Evolutionary conservation across 2,329 filamentous ascomycete species (phyloP).

Genomic region (Ophiostoma perfectum): DNA sequence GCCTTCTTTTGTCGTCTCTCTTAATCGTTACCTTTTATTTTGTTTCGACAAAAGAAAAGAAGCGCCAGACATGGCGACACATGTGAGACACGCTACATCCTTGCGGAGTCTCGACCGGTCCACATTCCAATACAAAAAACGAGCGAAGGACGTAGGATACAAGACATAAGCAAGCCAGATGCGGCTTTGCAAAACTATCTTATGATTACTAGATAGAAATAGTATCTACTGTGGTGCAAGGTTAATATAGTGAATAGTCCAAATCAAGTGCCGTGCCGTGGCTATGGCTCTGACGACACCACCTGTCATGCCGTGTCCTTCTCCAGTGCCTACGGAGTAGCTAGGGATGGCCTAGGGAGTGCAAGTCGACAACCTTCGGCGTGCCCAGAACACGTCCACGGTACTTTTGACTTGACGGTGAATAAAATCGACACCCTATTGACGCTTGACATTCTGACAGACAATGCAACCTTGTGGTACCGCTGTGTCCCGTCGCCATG

Average conservation of each 20-base stretch:
- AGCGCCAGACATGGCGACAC: neutral
- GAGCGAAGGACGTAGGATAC: no score
- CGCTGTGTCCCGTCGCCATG: no score
- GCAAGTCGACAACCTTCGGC: neutral
- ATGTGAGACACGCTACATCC: neutral
- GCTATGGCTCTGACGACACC: neutral
- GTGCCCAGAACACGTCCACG: neutral
- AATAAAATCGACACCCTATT: no score
- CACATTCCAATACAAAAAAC: neutral
- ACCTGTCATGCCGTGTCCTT: neutral
- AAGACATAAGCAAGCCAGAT: neutral
- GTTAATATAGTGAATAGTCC: neutral
- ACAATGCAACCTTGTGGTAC: no score
- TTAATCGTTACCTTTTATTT: neutral
- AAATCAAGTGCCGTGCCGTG: neutral
- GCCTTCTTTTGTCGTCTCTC: neutral
- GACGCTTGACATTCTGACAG: no score
- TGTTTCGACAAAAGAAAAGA: neutral
- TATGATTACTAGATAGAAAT: no score
- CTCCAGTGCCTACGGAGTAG: neutral
- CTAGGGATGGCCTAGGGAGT: neutral
- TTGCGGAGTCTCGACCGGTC: neutral
- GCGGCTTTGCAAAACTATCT: neutral
- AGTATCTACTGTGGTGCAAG: no score
- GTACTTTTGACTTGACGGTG: neutral